Base-by-base conservation (phyloP, 495 filamentous ascomycete genomes). In the Jackrogersella minutella region DNA sequence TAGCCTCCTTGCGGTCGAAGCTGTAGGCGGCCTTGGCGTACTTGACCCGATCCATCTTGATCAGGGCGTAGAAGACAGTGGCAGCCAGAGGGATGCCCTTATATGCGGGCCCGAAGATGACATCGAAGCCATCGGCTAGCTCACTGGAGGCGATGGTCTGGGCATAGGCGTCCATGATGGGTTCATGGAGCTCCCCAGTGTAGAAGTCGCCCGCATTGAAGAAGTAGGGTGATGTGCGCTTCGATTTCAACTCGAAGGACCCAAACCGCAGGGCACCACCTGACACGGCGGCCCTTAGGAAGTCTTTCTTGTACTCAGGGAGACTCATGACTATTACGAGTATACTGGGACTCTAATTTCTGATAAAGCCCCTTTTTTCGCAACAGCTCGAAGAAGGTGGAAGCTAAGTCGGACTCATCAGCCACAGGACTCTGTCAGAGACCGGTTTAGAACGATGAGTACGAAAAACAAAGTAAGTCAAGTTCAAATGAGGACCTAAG, bases 141-240 rank as follows among this genome's bases (percentile, higher is more conserved):
- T 77, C 64, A 26, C 70, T 64, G 54, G 72, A 72, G 1, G 80
- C 73, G 43, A 97, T 87, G 47, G 91, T 85, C 43, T 87, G 82
- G 5, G 94, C 93, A 75, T 93, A 98, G 40, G 94, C 92, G 40
- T 85, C 80, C 56, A 88, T 84, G 62, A 95, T 87, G 60, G 91
- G 86, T 58, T 83, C 82, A 58, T 95, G 85, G 16, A 96, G 85
- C 60, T 86, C 79, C 22, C 87, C 90, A 19, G 85, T 86, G 81
- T 93, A 89, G 80, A 97, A 93, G 68, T 89, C 85, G 30, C 92
- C 92, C 14, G 93, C 91, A 78, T 95, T 96, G 88, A 98, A 96
- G 85, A 99, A 97, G 86, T 98, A 97, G n/a, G 95, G 93, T 5
- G 93, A 97, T 71, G 88, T 85, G 65, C 95, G 93, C 68, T 90